Evolutionary conservation across 495 filamentous ascomycete species (phyloP), one percentile per base, ranked within the genome.

Genomic region (Haplographium delicatum): DNA sequence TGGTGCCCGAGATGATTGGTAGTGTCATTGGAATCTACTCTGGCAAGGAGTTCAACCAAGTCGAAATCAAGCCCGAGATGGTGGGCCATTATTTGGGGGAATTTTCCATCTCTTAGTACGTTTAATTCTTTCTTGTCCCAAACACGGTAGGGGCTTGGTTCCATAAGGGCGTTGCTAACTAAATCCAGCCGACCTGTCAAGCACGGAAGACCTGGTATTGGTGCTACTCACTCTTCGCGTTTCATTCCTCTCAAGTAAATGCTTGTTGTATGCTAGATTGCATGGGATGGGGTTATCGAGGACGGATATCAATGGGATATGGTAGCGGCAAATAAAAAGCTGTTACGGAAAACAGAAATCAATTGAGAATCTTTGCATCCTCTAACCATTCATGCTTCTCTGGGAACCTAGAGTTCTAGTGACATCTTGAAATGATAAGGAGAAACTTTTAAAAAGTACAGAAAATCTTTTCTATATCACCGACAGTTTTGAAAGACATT

Each of bases 41-140:
- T 54, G 93, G 93, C 70, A 98, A 98, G 83, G 94, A 96, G 76
- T 98, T 97, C 85, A 98, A 98, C 82, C 90, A 95, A 81, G 89
- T 98, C 62, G 93, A 98, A 73, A 93, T 98, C 76, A 95, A 95
- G 83, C 93, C 93, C 53, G 93, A 98, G 83, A 98, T 98, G 93
- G 93, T 98, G 75, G 93, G 93, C 67, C 90, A 95, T 80, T 98
- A 98, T 82, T 80, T 98, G 52, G 93, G 79, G 68, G 93, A 98
- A 78, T 98, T 98, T 81, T 95, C 88, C 56, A 98, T 98, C 75
- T 89, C 89, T 75, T 98, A 98, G 90, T 96, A 85, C 64, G 90
- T 89, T 53, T 41, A 37, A 15, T 19, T 30, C 4, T 31, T 31
- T 15, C 25, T 13, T 9, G 5, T 38, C 34, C 15, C 7, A 7